These are phyloP conservation scores for Akebia trifoliata DNA, from an alignment of 164 flowering plant genomes.

Conservation along the genomic window DNA sequence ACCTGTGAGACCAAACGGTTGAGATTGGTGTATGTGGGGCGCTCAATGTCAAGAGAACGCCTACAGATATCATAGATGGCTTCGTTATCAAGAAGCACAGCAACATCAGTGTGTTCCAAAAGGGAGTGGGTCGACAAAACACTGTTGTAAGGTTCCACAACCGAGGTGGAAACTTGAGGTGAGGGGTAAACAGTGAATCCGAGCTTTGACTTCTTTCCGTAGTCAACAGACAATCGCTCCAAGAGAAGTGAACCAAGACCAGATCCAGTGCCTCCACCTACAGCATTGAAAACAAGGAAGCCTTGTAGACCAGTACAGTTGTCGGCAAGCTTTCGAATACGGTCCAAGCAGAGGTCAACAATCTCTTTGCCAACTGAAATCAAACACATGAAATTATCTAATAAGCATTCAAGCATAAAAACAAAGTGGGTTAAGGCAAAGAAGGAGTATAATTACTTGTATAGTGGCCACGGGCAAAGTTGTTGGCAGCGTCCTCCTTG, in stretches of 20 bases:
- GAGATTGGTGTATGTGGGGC: constrained; percentile 60
- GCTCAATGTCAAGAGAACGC: too few species aligned
- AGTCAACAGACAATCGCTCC: too few species aligned
- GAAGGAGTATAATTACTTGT: constrained; percentile 28
- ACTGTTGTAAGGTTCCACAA: too few species aligned
- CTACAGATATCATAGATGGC: too few species aligned
- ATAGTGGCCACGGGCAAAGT: constrained; percentile 61
- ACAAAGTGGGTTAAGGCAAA: not conserved
- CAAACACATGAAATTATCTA: not conserved
- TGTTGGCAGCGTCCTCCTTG: constrained; percentile 64
- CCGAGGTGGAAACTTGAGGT: constrained; percentile 54
- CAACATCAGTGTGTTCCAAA: too few species aligned
- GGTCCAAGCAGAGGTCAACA: constrained; percentile 27
- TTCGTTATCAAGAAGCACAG: too few species aligned
- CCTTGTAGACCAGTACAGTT: constrained; percentile 66
- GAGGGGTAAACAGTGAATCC: constrained; percentile 51
- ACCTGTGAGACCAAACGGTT: constrained; percentile 66
- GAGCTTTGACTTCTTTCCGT: too few species aligned
- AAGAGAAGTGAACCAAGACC: too few species aligned
- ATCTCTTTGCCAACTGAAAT: too few species aligned
- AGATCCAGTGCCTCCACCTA: too few species aligned
- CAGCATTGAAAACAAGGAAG: constrained; percentile 47
- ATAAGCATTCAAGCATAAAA: not conserved
- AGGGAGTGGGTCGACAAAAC: too few species aligned
- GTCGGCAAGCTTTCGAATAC: constrained; percentile 48